Percentiles rank a stretch among this genome's conserved stretches.
phyloP scores from a whole-genome alignment of 2,329 filamentous ascomycete genomes.

The Lasiodiplodia theobromae region DNA sequence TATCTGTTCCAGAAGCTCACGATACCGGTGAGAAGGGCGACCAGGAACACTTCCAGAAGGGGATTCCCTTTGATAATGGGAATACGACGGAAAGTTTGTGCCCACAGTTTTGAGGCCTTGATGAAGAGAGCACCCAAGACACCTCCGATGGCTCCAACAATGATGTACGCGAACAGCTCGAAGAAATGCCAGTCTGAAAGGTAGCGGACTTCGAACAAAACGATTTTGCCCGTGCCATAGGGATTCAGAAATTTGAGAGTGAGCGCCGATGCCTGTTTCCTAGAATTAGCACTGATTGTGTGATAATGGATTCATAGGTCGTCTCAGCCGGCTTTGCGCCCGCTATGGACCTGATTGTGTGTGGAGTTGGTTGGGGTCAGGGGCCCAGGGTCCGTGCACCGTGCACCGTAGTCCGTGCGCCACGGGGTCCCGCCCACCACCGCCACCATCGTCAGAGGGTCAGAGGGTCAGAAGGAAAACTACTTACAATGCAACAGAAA shows the following conservation, averaged over 20 bases:
- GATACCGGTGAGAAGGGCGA: constrained; percentile 83
- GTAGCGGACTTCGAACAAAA: constrained; percentile 94
- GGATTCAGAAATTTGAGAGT: constrained; percentile 95
- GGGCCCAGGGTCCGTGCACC: too few relatives aligned
- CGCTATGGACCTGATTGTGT: too few relatives aligned
- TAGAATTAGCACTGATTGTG: constrained; percentile 30
- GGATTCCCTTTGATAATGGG: constrained; percentile 81
- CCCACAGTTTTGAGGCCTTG: constrained; percentile 92
- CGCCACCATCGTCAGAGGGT: too few relatives aligned
- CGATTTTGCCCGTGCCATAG: constrained; percentile 95
- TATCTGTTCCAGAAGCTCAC: constrained; percentile 93
- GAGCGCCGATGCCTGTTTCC: constrained; percentile 69
- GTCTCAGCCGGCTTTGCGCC: too few relatives aligned
- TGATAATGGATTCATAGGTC: too few relatives aligned
- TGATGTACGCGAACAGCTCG: constrained; percentile 82
- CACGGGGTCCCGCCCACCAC: too few relatives aligned
- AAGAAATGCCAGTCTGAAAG: constrained; percentile 92
- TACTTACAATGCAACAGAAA: constrained; percentile 88
- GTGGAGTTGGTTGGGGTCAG: too few relatives aligned
- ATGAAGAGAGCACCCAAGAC: constrained; percentile 90
- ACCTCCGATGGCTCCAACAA: constrained; percentile 87
- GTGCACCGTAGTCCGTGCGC: too few relatives aligned
- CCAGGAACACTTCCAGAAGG: constrained; percentile 84
- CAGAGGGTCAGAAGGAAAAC: too few relatives aligned
- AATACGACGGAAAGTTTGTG: constrained; percentile 83